These are phyloP conservation scores for Mortierella sp. DNA, from an alignment of 371 early-diverging fungal species.

Conservation along the genomic window DNA sequence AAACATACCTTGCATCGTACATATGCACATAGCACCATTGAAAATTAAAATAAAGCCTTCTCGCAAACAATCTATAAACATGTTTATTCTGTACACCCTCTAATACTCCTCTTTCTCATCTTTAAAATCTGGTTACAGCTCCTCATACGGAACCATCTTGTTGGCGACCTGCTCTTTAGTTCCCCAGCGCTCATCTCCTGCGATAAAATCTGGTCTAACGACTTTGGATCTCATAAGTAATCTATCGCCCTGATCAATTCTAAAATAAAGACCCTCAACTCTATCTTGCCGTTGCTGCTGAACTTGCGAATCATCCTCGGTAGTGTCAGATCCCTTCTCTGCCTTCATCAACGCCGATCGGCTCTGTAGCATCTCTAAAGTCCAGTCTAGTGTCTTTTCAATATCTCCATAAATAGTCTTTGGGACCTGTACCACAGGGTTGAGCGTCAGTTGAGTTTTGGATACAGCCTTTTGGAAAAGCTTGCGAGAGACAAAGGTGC, in stretches of 20 bases:
- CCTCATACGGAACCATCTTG: conserved; percentile 13
- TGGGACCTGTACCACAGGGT: conserved; percentile 35
- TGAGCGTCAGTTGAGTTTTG: conserved; percentile 32
- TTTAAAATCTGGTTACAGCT: background rate
- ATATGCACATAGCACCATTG: no score
- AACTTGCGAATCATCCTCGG: background rate
- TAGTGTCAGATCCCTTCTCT: background rate
- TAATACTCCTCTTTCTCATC: conserved; percentile 1
- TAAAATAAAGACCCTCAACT: conserved; percentile 50
- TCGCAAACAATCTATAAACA: background rate
- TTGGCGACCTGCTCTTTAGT: conserved; percentile 50
- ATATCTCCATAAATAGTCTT: conserved; percentile 28
- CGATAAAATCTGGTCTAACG: conserved; percentile 65
- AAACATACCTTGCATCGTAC: no score
- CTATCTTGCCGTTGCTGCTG: conserved; percentile 14
- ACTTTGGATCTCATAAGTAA: conserved; percentile 60
- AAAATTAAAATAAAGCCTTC: background rate
- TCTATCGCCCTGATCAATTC: conserved; percentile 56
- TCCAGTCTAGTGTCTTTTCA: conserved; percentile 41
- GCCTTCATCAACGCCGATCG: conserved; percentile 36
- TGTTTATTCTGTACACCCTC: background rate
- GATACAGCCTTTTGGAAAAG: conserved; percentile 37
- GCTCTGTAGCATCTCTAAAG: conserved; percentile 27
- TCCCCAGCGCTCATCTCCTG: conserved; percentile 64
- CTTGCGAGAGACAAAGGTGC: conserved; percentile 47